Evolutionary conservation across 768 basidiomycete species (phyloP).

Genomic region (Trametopsis cervina): DNA sequence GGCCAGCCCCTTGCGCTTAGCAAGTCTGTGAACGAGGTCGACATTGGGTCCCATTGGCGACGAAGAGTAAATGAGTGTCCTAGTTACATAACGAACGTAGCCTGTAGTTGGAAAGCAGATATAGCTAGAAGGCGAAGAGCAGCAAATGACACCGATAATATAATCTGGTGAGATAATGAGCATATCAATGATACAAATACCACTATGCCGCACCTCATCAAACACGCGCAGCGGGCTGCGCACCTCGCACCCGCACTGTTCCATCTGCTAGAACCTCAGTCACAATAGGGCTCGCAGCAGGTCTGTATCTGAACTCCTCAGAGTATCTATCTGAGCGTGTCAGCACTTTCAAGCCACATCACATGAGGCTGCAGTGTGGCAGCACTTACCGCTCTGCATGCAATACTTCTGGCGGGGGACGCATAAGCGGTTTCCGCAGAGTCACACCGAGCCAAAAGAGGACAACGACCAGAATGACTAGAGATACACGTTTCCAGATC

Average conservation of each 20-base stretch:
- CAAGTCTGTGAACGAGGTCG: too few relatives aligned
- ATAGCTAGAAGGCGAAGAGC: too few relatives aligned
- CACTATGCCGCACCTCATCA: conserved; percentile 13
- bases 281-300: conserved; percentile 79
- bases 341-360: not conserved
- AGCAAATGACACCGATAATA: too few relatives aligned
- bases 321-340: conserved; percentile 54
- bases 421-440: conserved; percentile 14
- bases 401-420: conserved; percentile 37
- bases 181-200: too few relatives aligned
- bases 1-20: too few relatives aligned
- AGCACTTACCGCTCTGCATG: conserved; percentile 53
- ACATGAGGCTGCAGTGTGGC: not conserved
- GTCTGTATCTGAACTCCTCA: conserved; percentile 72
- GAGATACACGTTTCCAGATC: conserved; percentile 41
- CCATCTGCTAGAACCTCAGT: conserved; percentile 74
- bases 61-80: too few relatives aligned
- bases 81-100: too few relatives aligned
- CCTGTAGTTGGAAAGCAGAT: too few relatives aligned
- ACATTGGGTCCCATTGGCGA: too few relatives aligned
- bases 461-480: conserved; percentile 35
- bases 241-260: conserved; percentile 62
- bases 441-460: conserved; percentile 35
- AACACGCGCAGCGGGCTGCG: conserved; percentile 35
- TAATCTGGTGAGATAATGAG: too few relatives aligned